Conservation (phyloP, 1,284 basidiomycete species). For the Ceratobasidium sp. region DNA sequence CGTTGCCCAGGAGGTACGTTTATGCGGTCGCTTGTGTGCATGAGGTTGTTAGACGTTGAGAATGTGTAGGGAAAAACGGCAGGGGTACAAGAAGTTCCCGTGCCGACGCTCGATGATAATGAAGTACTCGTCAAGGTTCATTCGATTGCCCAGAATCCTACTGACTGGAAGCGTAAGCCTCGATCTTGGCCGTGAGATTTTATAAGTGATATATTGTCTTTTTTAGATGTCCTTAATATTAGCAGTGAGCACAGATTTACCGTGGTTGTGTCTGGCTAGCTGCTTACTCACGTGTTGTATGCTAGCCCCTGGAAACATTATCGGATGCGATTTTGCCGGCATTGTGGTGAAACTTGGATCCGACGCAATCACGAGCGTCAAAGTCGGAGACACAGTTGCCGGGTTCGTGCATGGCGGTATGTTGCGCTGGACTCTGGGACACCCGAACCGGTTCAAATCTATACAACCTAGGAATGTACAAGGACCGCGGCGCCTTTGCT, state of each 20-base stretch:
- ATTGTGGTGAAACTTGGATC: constrained; percentile 52
- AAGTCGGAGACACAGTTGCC: constrained; percentile 56
- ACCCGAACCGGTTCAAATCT: background rate
- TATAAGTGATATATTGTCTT: background rate
- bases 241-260: constrained; percentile 19
- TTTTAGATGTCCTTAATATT: constrained; percentile 21
- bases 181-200: background rate
- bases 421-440: background rate
- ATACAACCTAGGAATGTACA: constrained; percentile 8
- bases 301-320: constrained; percentile 50
- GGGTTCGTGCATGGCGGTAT: constrained; percentile 55
- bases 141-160: constrained; percentile 53
- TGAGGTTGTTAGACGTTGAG: background rate
- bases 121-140: constrained; percentile 54
- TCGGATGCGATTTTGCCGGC: constrained; percentile 58
- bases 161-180: constrained; percentile 53
- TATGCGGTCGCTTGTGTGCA: background rate
- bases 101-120: constrained; percentile 48
- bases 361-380: constrained; percentile 49
- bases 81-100: constrained; percentile 45
- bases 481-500: constrained; percentile 39
- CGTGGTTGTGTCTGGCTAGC: background rate
- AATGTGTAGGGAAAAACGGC: constrained; percentile 28
- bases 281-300: constrained; percentile 39
- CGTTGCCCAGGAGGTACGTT: constrained; percentile 29